Base-by-base conservation (phyloP, 805 yeast genomes). In the Barnettozyma sucrosica region DNA sequence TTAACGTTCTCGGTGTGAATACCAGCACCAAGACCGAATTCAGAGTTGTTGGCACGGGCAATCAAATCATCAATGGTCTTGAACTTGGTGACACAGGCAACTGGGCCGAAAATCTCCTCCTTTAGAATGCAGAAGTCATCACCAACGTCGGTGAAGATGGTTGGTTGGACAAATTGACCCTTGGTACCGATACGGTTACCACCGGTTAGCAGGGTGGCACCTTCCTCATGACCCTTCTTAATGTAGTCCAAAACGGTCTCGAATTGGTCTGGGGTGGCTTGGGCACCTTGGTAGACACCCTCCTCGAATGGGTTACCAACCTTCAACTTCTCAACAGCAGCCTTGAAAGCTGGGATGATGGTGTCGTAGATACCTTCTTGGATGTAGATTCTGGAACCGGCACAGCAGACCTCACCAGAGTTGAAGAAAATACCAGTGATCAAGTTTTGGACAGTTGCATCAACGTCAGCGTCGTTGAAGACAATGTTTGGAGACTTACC, bases 71-170 rank as follows among this genome's bases (percentile, higher is more conserved):
- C 89, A 50, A 74, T 68, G 49, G 83, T 75, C 66, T 72, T 71
- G 70, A 85, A 85, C 67, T 82, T 83, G 57, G 81, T 70, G 51
- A 81, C 71, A 46, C 87, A 79, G 42, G 83, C 86, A 49, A 85
- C 88, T 47, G 92, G 92, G 50, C 92, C 92, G 52, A 85, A 85
- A 59, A 85, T 83, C 67, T 85, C 92, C 63, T 85, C 90, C 57
- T 66, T 75, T 50, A 81, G 83, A 59, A 84, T 78, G 60, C 68
- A 68, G 79, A 80, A 77, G 57, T 75, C 72, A 65, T 79, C 81
- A 11, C 66, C 70, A 54, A 83, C 86, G 60, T 83, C 84, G 61
- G 79, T 77, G 66, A 85, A 85, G 48, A 85, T 74, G 43, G 92
- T 83, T 69, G 92, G 92, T 67, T 75, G 67, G 56, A 84, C 71